These are phyloP conservation scores for Paramecium biaurelia DNA, from an alignment of 73 alveolate species.

Conservation along the genomic window DNA sequence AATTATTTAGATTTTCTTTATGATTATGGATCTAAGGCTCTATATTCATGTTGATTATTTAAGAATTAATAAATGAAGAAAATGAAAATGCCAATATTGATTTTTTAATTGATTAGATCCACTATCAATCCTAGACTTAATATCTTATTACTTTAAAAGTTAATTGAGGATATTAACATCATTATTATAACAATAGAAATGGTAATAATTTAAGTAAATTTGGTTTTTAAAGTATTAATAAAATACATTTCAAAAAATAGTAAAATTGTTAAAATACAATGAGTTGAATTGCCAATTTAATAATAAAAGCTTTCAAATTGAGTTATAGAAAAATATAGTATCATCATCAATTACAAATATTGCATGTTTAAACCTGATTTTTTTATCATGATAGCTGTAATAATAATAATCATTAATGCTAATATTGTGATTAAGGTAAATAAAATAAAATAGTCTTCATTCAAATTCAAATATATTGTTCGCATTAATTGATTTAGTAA, in stretches of 20 bases:
- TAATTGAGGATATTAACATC: not conserved
- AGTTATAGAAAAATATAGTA: not conserved
- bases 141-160: not conserved
- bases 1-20: not conserved
- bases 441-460: not conserved
- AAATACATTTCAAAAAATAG: not conserved
- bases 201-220: not conserved
- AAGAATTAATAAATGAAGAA: not conserved
- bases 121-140: not conserved
- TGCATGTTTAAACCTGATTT: not conserved
- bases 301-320: not conserved
- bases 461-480: not conserved
- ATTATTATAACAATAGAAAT: not conserved
- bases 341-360: not conserved
- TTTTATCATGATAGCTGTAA: not conserved
- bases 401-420: not conserved
- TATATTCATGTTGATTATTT: not conserved
- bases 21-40: not conserved
- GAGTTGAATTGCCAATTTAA: not conserved
- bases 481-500: not conserved
- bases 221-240: not conserved
- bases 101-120: not conserved
- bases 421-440: not conserved
- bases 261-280: not conserved
- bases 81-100: not conserved